Conservation (phyloP, 2,329 filamentous ascomycete genomes). For the Fusarium sp. region DNA sequence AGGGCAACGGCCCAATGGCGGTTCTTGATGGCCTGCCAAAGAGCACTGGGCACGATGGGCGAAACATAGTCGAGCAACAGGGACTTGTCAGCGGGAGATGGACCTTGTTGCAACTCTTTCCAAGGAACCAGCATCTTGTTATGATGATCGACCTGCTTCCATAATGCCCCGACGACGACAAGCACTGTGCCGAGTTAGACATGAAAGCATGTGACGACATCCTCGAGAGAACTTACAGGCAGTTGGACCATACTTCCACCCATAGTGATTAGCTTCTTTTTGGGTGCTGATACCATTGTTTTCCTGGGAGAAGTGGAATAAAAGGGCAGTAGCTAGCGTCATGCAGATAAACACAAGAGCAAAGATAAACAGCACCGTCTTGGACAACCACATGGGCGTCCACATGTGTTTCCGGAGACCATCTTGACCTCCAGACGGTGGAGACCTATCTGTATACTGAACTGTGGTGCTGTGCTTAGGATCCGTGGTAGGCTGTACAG, state of each 20-base stretch:
- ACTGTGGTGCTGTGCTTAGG: slow-evolving; percentile 13
- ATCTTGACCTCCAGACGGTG: slow-evolving; percentile 9
- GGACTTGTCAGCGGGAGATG: slow-evolving; percentile 30
- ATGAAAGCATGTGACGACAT: neutral
- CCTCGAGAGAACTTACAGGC: slow-evolving; percentile 25
- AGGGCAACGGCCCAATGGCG: slow-evolving; percentile 41
- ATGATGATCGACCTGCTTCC: slow-evolving; percentile 49
- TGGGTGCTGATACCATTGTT: slow-evolving; percentile 37
- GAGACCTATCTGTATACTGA: neutral
- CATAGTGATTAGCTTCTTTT: slow-evolving; percentile 36
- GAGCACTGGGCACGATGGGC: slow-evolving; percentile 37
- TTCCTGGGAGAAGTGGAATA: slow-evolving; percentile 36
- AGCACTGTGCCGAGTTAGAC: slow-evolving; percentile 35
- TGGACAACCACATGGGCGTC: slow-evolving; percentile 38
- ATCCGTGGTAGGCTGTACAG: neutral
- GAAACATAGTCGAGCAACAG: slow-evolving; percentile 49
- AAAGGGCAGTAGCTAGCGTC: slow-evolving; percentile 33
- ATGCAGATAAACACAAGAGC: slow-evolving; percentile 34
- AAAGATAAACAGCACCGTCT: slow-evolving; percentile 33
- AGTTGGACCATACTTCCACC: slow-evolving; percentile 43
- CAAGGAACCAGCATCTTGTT: slow-evolving; percentile 46
- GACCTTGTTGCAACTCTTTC: slow-evolving; percentile 41
- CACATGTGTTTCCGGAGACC: slow-evolving; percentile 32
- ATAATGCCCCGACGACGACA: slow-evolving; percentile 42
- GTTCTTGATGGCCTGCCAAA: slow-evolving; percentile 43